A percentile compares a stretch with the other conserved stretches of the same genome.
phyloP scores from a whole-genome alignment of 345 rosid species.

The Clausena lansium region DNA sequence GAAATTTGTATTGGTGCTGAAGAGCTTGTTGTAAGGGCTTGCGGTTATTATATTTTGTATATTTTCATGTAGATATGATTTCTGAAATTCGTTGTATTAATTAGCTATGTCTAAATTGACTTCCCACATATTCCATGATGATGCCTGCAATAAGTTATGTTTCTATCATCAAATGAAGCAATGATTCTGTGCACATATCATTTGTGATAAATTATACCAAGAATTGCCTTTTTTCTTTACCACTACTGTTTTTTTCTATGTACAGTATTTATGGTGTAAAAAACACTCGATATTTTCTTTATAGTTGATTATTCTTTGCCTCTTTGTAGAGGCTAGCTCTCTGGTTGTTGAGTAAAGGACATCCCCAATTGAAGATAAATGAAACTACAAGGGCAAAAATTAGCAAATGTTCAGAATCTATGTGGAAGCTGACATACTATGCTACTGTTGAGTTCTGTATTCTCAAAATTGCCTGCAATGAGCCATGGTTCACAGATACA shows the following conservation, averaged over 20 bases:
- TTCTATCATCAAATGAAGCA: neutral
- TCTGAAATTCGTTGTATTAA: neutral
- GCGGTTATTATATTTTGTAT: neutral
- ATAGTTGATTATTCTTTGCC: conserved; percentile 11
- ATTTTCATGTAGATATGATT: neutral
- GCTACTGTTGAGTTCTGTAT: conserved; percentile 60
- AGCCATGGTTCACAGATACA: conserved; percentile 77
- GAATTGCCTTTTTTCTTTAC: neutral
- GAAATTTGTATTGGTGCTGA: neutral
- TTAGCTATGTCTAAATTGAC: neutral
- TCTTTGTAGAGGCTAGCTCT: conserved; percentile 58
- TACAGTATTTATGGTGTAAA: neutral
- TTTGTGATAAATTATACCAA: neutral
- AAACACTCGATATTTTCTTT: conserved; percentile 5
- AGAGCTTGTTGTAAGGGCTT: neutral
- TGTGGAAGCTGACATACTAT: conserved; percentile 86
- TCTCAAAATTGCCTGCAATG: conserved; percentile 47
- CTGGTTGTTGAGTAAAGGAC: conserved; percentile 48
- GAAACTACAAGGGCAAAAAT: conserved; percentile 51
- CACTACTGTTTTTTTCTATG: neutral
- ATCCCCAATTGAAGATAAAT: conserved; percentile 42
- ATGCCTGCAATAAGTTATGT: neutral
- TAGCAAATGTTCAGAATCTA: conserved; percentile 75
- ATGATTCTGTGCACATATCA: conserved; percentile 1
- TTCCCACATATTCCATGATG: neutral